phyloP scores from a whole-genome alignment of 169 alveolate genomes.

The Cyclospora cayetanensis region DNA sequence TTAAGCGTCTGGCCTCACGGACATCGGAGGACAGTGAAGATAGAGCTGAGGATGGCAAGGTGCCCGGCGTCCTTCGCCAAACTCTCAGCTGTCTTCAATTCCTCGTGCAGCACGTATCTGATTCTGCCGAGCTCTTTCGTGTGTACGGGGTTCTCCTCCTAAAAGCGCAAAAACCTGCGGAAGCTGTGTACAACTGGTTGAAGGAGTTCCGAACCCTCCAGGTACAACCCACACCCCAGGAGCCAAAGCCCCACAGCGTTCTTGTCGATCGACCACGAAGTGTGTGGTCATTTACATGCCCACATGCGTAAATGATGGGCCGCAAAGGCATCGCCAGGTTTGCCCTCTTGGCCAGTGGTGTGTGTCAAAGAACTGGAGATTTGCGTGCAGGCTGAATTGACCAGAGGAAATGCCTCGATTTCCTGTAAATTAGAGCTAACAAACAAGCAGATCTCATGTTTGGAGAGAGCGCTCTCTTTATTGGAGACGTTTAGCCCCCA shows the following conservation, averaged over 20 bases:
- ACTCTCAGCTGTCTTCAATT: constrained; percentile 37
- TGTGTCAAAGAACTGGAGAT: too few relatives aligned
- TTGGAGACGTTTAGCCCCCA: constrained; percentile 5
- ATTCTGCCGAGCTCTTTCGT: constrained; percentile 52
- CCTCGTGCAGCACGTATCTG: constrained; percentile 45
- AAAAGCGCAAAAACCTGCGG: not conserved
- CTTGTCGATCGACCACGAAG: too few relatives aligned
- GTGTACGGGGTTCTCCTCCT: constrained; percentile 25
- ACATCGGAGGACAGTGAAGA: not conserved
- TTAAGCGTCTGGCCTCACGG: not conserved
- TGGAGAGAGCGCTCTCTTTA: constrained; percentile 17
- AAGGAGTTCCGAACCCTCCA: constrained; percentile 49
- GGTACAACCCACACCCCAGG: not conserved
- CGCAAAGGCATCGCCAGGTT: too few relatives aligned
- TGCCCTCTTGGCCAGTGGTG: too few relatives aligned
- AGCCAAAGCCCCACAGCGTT: too few relatives aligned
- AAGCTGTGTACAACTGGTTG: constrained; percentile 33
- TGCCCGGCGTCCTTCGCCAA: not conserved
- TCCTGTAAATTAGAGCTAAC: not conserved
- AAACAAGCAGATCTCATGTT: not conserved
- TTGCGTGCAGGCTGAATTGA: constrained; percentile 18
- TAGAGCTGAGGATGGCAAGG: not conserved
- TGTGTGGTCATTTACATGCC: too few relatives aligned
- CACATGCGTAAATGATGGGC: too few relatives aligned
- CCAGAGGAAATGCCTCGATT: not conserved